Evolutionary conservation across 83 land plant species (phyloP), one percentile per base, ranked within the genome.

Genomic region (Larix sibirica): DNA sequence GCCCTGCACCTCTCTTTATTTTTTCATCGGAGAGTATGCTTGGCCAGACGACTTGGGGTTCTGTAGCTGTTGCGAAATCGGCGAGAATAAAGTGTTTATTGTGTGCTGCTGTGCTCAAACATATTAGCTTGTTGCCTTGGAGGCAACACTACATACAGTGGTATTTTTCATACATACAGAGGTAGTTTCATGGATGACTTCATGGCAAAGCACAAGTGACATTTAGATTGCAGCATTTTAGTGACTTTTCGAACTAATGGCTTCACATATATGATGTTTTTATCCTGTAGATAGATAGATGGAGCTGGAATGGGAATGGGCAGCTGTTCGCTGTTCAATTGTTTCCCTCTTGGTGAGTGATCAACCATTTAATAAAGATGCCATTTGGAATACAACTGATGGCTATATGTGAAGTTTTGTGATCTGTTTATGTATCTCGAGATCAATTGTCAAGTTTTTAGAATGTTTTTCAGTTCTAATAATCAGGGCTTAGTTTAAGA

Each of bases 171-270:
- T 54, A 47, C 3, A 6, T 42, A 70, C 40, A 17, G 18, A 40
- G 58, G 40, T 73, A n/a, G 42, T 44, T 23, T 73, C 9, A 21
- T 6, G 13, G 77, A 44, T 21, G 77, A 44, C 14, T 40, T 7
- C 50, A 44, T 71, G 6, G 21, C 24, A 54, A 54, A 31, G 16
- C 18, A 73, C 20, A n/a, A 44, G n/a, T 54, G 4, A 54, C 77
- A 44, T 73, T 54, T 40, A 24, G 77, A 44, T 44, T 73, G 77
- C 77, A 73, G 20, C 9, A 38, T 38, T 71, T 73, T 73, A 33
- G 8, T 47, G 56, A 73, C 3, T 21, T 56, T 12, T 21, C 13
- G 70, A 26, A 67, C 4, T 10, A 54, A 36, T 31, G 14, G 10
- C 17, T 67, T 67, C 36, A 31, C 36, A 67, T 21, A 24, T 26